Base-by-base conservation (phyloP, 306 rosid genomes). In the Ceratonia siliqua region DNA sequence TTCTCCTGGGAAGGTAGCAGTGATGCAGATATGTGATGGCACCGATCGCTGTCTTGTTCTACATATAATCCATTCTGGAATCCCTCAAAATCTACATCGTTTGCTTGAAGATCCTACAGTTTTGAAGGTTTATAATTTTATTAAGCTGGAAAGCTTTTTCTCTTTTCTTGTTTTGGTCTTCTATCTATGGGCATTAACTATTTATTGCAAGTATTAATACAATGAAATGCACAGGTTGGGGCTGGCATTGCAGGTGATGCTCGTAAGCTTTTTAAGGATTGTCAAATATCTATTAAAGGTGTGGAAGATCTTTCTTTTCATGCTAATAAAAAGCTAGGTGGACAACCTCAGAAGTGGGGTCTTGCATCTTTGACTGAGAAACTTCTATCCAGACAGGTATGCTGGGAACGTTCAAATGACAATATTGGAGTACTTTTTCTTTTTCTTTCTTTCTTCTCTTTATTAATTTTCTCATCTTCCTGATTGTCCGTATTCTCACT, bases 1-100 rank as follows among this genome's bases (percentile, higher is more conserved):
- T 85, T 80, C 95, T 8, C 89, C 91, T 25, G 88, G 95, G 80
- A 91, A 87, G 85, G 91, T 80, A 72, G 97, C 96, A 54, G 96
- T 94, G 68, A 78, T 94, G 98, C 98, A 94, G 83, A 84, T 91
- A 73, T 94, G 96, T 74, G 42, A 56, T 25, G 90, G 75, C 74
- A 41, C 79, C 63, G 80, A 78, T 54, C 82, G 67, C 36, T 94
- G 97, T 79, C 82, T 87, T 72, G 96, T 94, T 75, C 87, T 94
- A 81, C 98, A 94, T 73, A 78, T 91, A 63, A 49, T 90, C 74
- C 98, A 94, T 80, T 88, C 96, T 13, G 98, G 98, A 68, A 85
- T 94, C 76, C 88, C 98, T 59, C 87, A 0, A 79, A 85, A 81
- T 82, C 82, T 94, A 65, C 86, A 75, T 68, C 81, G 74, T 78